phyloP scores from a whole-genome alignment of 2,329 filamentous ascomycete species.

The Camillea tinctor region DNA sequence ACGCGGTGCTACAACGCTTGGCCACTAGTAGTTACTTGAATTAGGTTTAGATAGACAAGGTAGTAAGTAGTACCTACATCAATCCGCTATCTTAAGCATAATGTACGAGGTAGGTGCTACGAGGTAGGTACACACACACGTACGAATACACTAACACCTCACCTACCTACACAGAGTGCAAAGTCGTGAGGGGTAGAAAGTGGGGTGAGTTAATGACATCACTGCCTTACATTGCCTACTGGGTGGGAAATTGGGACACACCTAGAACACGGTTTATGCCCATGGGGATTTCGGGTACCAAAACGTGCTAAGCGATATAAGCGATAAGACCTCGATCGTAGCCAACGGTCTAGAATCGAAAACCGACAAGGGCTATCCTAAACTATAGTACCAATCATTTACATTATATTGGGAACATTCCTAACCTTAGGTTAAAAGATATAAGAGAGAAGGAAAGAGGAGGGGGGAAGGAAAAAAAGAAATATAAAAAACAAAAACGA shows the following conservation, averaged over 20 bases:
- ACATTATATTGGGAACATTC: neutral
- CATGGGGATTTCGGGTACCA: neutral
- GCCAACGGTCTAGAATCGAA: neutral
- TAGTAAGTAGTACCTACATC: neutral
- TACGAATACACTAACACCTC: too few species aligned
- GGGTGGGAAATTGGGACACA: neutral
- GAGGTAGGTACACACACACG: too few species aligned
- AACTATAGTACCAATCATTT: neutral
- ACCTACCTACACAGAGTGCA: neutral
- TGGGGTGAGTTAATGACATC: neutral
- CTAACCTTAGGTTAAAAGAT: neutral
- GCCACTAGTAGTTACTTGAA: neutral
- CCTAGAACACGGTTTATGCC: neutral
- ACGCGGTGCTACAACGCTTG: neutral
- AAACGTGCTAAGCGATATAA: neutral
- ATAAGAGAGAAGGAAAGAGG: neutral
- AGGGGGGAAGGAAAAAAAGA: too few species aligned
- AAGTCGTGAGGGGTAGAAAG: neutral
- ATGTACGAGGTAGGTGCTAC: too few species aligned
- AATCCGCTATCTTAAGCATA: neutral
- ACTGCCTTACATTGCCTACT: neutral
- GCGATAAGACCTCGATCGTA: neutral
- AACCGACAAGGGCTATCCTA: neutral
- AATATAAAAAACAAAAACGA: too few species aligned
- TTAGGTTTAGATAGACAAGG: neutral